Conservation (phyloP, 805 yeast genomes). For the Sugiyamaella lignohabitans region DNA sequence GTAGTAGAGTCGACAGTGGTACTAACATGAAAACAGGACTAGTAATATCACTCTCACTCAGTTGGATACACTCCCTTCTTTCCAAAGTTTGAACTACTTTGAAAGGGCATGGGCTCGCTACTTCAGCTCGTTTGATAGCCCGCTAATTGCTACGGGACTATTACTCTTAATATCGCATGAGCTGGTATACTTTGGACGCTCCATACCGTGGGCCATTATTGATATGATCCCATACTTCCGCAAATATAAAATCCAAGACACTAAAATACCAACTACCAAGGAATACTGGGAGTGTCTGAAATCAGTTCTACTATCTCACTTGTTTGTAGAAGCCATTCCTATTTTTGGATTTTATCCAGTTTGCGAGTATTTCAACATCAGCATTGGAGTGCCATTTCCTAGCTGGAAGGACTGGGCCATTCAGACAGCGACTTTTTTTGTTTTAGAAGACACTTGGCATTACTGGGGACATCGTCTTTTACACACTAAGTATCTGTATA, state of each 20-base stretch:
- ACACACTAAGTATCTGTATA: constrained; percentile 77
- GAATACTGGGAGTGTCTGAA: constrained; percentile 93
- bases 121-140: constrained; percentile 79
- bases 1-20: too few relatives aligned
- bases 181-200: constrained; percentile 82
- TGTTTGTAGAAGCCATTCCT: constrained; percentile 89
- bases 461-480: constrained; percentile 89
- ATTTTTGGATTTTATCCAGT: constrained; percentile 96
- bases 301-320: constrained; percentile 76
- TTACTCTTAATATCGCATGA: constrained; percentile 80
- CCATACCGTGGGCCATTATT: constrained; percentile 85
- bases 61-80: neutral
- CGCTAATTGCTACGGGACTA: constrained; percentile 84
- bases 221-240: constrained; percentile 82
- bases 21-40: too few relatives aligned
- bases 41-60: neutral
- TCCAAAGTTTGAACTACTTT: neutral
- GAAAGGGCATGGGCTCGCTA: constrained; percentile 89
- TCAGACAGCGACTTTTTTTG: constrained; percentile 73
- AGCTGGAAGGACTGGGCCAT: constrained; percentile 45
- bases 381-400: constrained; percentile 81
- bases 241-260: constrained; percentile 82
- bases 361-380: constrained; percentile 72
- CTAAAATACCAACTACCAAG: constrained; percentile 66
- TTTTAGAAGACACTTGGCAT: constrained; percentile 93